phyloP scores from a whole-genome alignment of 116 monocot species.

The Zostera marina region DNA sequence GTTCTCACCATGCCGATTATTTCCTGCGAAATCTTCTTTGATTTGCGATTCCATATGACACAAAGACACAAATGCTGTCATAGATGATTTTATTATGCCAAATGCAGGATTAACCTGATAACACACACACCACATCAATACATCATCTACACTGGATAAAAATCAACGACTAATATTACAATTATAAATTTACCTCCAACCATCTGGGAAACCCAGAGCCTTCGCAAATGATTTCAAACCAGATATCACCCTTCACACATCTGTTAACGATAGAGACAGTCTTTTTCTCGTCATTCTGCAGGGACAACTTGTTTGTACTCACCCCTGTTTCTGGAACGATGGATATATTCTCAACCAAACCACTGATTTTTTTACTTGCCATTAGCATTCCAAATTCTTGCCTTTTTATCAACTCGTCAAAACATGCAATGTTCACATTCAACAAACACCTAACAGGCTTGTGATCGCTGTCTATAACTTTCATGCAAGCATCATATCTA shows the following conservation, averaged over 20 bases:
- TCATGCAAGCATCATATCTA: conserved; percentile 93
- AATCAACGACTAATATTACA: not conserved
- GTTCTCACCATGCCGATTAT: conserved; percentile 53
- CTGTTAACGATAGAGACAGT: conserved; percentile 57
- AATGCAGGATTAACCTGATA: conserved; percentile 50
- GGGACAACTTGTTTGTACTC: conserved; percentile 63
- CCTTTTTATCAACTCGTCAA: conserved; percentile 48
- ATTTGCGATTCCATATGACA: conserved; percentile 60
- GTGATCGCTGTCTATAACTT: conserved; percentile 85
- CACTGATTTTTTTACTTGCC: conserved; percentile 33
- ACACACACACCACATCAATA: not conserved
- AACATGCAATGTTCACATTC: conserved; percentile 58
- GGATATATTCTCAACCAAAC: conserved; percentile 28
- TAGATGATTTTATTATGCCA: conserved; percentile 49
- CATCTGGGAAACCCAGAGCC: conserved; percentile 84
- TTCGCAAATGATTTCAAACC: conserved; percentile 57
- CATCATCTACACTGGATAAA: not conserved
- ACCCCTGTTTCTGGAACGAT: conserved; percentile 62
- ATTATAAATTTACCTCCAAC: conserved; percentile 51
- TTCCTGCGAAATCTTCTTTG: conserved; percentile 52
- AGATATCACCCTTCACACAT: conserved; percentile 26
- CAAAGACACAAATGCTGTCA: conserved; percentile 48
- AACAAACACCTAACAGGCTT: conserved; percentile 85
- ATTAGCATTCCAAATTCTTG: conserved; percentile 50
- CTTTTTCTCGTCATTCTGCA: conserved; percentile 52